Conservation (phyloP, 2,329 filamentous ascomycete genomes). For the Colletotrichum lupini region DNA sequence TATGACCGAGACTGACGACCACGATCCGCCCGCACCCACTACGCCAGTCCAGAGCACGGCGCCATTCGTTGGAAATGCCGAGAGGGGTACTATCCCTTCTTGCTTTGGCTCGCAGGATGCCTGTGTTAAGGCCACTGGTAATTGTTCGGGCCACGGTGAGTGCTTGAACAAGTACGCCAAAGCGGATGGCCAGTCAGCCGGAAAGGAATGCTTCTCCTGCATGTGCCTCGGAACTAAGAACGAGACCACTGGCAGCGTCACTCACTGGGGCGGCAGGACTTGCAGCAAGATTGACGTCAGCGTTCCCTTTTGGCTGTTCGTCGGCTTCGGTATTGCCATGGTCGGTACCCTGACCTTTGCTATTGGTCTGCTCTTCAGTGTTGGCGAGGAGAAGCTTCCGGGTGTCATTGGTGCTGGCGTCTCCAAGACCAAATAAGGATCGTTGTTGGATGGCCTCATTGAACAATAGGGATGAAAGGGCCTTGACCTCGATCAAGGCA, state of each 20-base stretch:
- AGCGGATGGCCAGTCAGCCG: slow-evolving; percentile 52
- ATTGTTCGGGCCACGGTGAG: slow-evolving; percentile 84
- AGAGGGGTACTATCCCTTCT: slow-evolving; percentile 65
- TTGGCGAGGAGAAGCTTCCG: slow-evolving; percentile 89
- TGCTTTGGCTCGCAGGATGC: slow-evolving; percentile 79
- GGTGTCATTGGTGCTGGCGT: slow-evolving; percentile 98
- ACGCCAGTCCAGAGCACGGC: slow-evolving; percentile 37
- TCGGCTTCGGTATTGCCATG: slow-evolving; percentile 77
- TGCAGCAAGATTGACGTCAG: slow-evolving; percentile 95
- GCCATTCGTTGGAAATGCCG: slow-evolving; percentile 48
- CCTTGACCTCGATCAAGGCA: slow-evolving; percentile 15
- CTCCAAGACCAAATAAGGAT: slow-evolving; percentile 71
- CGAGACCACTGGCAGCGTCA: slow-evolving; percentile 67
- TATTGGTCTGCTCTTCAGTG: slow-evolving; percentile 82
- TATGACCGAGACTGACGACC: slow-evolving; percentile 46
- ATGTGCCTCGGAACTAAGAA: slow-evolving; percentile 72
- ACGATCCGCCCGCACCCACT: slow-evolving; percentile 36
- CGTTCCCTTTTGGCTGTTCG: slow-evolving; percentile 88
- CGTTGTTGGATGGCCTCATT: not conserved
- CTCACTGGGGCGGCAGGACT: slow-evolving; percentile 84
- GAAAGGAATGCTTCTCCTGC: slow-evolving; percentile 78
- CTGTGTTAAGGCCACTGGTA: slow-evolving; percentile 77
- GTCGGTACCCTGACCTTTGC: slow-evolving; percentile 75
- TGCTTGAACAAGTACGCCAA: slow-evolving; percentile 76
- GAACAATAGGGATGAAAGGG: not conserved